Conservation (phyloP, 1,139 yeast species). For the Zygosaccharomyces sapae region DNA sequence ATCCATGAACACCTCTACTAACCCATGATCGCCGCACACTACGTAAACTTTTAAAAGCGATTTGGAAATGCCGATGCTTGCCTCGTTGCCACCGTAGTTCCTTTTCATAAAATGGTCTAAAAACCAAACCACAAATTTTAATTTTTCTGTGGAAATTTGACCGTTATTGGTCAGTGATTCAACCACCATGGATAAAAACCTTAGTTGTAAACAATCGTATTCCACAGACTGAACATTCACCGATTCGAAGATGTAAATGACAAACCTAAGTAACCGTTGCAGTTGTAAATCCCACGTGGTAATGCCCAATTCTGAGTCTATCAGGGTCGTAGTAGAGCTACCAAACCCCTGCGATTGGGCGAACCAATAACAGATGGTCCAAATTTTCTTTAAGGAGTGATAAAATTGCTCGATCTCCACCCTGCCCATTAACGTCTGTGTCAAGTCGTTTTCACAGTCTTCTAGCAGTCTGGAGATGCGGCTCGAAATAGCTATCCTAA, state of each 20-base stretch:
- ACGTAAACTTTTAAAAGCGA: conserved; percentile 24
- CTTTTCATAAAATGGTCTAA: conserved; percentile 19
- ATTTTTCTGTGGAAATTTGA: conserved; percentile 16
- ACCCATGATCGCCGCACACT: conserved; percentile 12
- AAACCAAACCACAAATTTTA: conserved; percentile 20
- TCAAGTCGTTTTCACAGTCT: conserved; percentile 16
- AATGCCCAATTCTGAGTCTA: conserved; percentile 21
- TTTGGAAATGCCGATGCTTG: conserved; percentile 22
- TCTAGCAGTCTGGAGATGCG: conserved; percentile 12
- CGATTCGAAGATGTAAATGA: conserved; percentile 26
- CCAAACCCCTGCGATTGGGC: conserved; percentile 18
- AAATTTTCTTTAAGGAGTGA: conserved; percentile 17
- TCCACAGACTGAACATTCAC: conserved; percentile 10
- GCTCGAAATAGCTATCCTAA: conserved; percentile 18
- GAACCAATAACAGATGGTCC: conserved; percentile 28
- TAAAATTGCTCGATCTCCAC: conserved; percentile 16
- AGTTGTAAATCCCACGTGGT: conserved; percentile 27
- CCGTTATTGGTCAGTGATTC: conserved; percentile 14
- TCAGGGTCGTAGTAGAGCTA: conserved; percentile 14
- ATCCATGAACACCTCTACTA: conserved; percentile 13
- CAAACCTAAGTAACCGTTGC: conserved; percentile 28
- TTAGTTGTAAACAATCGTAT: conserved; percentile 15
- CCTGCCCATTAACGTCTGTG: conserved; percentile 19
- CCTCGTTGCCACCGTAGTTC: conserved; percentile 8
- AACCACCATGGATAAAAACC: conserved; percentile 19